phyloP scores from a whole-genome alignment of 2,329 filamentous ascomycete genomes.

The Aspergillus aculeatinus region DNA sequence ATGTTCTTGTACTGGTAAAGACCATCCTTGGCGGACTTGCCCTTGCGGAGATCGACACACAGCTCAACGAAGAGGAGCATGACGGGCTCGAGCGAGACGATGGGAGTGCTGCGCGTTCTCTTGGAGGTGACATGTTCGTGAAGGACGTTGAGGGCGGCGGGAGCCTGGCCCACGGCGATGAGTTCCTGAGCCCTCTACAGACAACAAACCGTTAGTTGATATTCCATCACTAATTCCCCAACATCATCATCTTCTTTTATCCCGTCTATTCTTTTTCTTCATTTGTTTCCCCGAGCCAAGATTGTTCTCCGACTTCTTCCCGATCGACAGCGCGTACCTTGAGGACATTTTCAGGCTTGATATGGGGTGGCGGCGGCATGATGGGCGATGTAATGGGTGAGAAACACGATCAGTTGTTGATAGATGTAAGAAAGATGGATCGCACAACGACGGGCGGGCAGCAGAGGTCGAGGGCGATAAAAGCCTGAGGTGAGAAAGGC shows the following conservation, averaged over 20 bases:
- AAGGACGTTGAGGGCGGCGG: constrained; percentile 87
- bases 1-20: constrained; percentile 99
- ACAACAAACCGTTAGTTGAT: background rate
- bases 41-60: constrained; percentile 95
- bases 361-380: constrained; percentile 94
- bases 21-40: constrained; percentile 97
- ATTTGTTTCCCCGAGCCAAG: background rate
- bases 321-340: constrained; percentile 55
- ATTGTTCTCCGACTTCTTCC: constrained; percentile 4
- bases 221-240: background rate
- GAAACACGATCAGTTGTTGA: constrained; percentile 20
- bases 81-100: constrained; percentile 92
- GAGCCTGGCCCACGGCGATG: constrained; percentile 92
- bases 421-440: constrained; percentile 15
- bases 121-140: constrained; percentile 99
- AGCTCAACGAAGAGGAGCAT: constrained; percentile 98
- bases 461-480: constrained; percentile 27
- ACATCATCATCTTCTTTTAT: constrained; percentile 2
- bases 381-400: constrained; percentile 44
- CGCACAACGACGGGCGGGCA: constrained; percentile 31
- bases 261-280: background rate
- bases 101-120: constrained; percentile 94
- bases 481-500: constrained; percentile 27
- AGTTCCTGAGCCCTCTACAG: constrained; percentile 86
- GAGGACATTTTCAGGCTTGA: constrained; percentile 98